A percentile compares a stretch with the other conserved stretches of the same genome.
Evolutionary conservation across 2,329 filamentous ascomycete genomes (phyloP).

Genomic region (Phialocephala sp.): DNA sequence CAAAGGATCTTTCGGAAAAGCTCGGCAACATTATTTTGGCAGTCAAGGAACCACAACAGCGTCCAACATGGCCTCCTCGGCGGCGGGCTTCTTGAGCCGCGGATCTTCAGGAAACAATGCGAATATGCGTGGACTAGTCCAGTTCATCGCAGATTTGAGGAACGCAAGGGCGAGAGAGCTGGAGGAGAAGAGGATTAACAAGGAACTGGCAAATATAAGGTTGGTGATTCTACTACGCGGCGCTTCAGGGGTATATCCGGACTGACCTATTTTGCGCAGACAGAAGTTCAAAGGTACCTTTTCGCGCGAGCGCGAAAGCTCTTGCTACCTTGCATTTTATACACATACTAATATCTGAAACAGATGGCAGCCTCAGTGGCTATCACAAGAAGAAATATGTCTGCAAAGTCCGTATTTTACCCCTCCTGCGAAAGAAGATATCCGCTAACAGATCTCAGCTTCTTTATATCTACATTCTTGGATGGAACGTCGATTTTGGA

Average conservation of each 20-base stretch:
- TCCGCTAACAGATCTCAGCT: conserved; percentile 52
- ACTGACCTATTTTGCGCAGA: conserved; percentile 48
- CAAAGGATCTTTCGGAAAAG: not conserved
- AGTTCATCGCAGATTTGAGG: conserved; percentile 96
- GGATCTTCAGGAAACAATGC: conserved; percentile 65
- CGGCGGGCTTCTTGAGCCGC: conserved; percentile 65
- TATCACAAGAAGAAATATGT: conserved; percentile 99
- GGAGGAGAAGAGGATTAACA: conserved; percentile 99
- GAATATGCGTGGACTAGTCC: conserved; percentile 84
- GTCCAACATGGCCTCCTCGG: conserved; percentile 40
- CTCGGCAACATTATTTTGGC: not conserved
- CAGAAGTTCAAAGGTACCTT: conserved; percentile 88
- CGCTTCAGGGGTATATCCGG: conserved; percentile 14
- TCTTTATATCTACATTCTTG: conserved; percentile 97
- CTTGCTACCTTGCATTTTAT: not conserved
- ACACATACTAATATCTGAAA: not conserved
- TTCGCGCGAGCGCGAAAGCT: not conserved
- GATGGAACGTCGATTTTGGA: conserved; percentile 98
- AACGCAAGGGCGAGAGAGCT: conserved; percentile 94
- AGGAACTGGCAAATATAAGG: conserved; percentile 97
- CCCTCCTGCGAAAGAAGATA: not conserved
- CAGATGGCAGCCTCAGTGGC: conserved; percentile 86
- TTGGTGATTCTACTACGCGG: conserved; percentile 46
- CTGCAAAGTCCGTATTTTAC: conserved; percentile 76
- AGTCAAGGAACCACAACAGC: not conserved